These are phyloP conservation scores for Saccharomycopsis fermentans DNA, from an alignment of 805 yeast species.

Conservation along the genomic window DNA sequence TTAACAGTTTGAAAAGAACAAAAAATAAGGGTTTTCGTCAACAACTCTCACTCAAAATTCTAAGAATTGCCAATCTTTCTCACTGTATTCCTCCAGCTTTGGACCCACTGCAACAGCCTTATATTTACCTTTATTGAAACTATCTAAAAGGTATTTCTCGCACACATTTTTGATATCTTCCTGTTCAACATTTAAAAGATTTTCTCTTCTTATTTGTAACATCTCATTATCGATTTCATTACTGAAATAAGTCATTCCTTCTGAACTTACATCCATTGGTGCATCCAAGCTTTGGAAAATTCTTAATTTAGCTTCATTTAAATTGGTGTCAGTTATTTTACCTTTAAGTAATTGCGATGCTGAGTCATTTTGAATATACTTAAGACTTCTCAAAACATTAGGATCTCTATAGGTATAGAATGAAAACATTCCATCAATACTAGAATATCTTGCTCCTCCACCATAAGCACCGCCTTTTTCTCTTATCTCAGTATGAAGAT, in stretches of 20 bases:
- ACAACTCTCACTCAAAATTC: slow-evolving; percentile 4
- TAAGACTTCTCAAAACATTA: slow-evolving; percentile 59
- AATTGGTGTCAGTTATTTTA: slow-evolving; percentile 52
- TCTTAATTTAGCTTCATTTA: slow-evolving; percentile 84
- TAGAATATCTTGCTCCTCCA: slow-evolving; percentile 82
- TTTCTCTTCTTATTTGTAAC: slow-evolving; percentile 72
- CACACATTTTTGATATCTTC: slow-evolving; percentile 55
- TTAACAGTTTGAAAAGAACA: too few species aligned
- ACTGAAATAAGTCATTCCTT: slow-evolving; percentile 58
- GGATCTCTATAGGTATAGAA: slow-evolving; percentile 95
- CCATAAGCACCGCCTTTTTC: slow-evolving; percentile 98
- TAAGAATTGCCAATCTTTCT: slow-evolving; percentile 11
- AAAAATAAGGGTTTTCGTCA: too few species aligned
- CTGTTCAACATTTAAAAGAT: slow-evolving; percentile 54
- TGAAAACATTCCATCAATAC: slow-evolving; percentile 67
- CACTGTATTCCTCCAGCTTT: slow-evolving; percentile 20
- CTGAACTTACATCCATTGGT: slow-evolving; percentile 70
- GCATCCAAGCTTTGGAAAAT: slow-evolving; percentile 89
- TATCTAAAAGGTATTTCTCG: slow-evolving; percentile 46
- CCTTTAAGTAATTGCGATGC: slow-evolving; percentile 38
- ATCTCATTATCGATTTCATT: slow-evolving; percentile 67
- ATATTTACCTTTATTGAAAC: slow-evolving; percentile 19
- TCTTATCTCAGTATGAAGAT: slow-evolving; percentile 79
- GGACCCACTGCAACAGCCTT: slow-evolving; percentile 37
- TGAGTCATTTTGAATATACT: slow-evolving; percentile 40